Evolutionary conservation across 2,329 filamentous ascomycete species (phyloP), one percentile per base, ranked within the genome.

Genomic region (Tricladium varicosporioides): DNA sequence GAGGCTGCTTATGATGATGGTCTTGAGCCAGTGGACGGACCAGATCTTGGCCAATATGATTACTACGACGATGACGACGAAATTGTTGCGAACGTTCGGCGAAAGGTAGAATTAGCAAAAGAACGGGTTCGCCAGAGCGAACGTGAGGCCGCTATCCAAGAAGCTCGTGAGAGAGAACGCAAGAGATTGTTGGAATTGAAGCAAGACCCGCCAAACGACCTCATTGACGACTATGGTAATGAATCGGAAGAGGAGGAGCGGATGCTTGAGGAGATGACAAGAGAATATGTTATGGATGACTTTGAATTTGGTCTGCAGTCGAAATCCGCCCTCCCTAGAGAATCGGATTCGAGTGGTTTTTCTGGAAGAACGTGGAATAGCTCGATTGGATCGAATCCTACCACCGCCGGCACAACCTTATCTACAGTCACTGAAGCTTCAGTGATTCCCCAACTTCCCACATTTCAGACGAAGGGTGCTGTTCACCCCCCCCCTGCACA

Each of bases 1-100:
- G 94, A 97, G 72, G 93, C 93, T 51, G 94, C 93, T 5, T 99
- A 97, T 71, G 89, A 96, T 70, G 92, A 97, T 61, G 90, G 90
- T 0, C 89, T 91, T 61, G 92, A 96, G 69, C 89, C 89, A 3
- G 84, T 82, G 71, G 79, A 80, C 15, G 72, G 79, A 5, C 11
- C 52, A 1, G 62, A 63, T 31, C 43, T 46, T 33, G 53, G 48
- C 43, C 59, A 45, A 27, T 66, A 64, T 53, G 66, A 74, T 47
- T 69, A 72, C 19, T 68, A 74, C 36, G 71, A 76, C 48, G 72
- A 74, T n/a, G 71, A 76, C 48, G 73, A 74, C 31, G 65, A 81
- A 31, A 72, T 78, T 18, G 76, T 81, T 8, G 78, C 76, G 0
- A 83, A 82, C 60, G 82, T 84, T 2, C 75, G 86, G 64, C 79